A percentile compares a stretch with the other conserved stretches of the same genome.
Conservation (phyloP, 441 rosid species). For the Populus hybrid region DNA sequence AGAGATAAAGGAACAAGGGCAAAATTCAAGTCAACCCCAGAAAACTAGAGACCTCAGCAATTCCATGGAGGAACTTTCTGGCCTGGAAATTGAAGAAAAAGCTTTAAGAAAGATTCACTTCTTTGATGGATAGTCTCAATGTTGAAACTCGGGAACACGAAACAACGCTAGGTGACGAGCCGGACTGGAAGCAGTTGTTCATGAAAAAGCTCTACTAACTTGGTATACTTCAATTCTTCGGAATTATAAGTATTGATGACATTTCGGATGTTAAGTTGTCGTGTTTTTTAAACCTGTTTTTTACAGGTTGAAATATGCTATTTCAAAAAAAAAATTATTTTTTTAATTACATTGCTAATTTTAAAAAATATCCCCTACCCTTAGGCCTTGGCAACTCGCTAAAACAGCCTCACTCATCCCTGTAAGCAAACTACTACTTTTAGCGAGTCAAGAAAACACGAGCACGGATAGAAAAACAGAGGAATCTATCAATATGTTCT, state of each 20-base stretch:
- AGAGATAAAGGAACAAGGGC: conserved; percentile 18
- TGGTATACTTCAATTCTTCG: conserved; percentile 66
- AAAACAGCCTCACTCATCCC: no score
- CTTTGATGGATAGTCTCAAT: conserved; percentile 2
- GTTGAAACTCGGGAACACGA: conserved; percentile 16
- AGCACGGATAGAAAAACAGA: no score
- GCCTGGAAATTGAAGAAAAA: conserved; percentile 13
- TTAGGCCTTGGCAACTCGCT: no score
- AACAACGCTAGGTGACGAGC: conserved; percentile 42
- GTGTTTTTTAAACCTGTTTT: no score
- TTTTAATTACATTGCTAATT: no score
- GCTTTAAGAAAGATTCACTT: conserved; percentile 15
- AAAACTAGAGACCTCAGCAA: conserved; percentile 5
- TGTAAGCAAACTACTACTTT: no score
- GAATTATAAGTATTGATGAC: conserved; percentile 38
- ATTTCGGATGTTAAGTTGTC: no score
- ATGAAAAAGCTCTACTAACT: conserved; percentile 40
- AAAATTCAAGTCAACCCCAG: conserved; percentile 21
- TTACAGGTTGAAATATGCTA: no score
- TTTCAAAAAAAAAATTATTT: no score
- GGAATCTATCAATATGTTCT: no score
- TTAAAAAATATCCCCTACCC: no score
- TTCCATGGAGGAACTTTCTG: conserved; percentile 6
- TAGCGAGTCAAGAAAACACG: no score
- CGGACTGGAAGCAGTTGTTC: conserved; percentile 57